phyloP scores from a whole-genome alignment of 2,329 filamentous ascomycete species.

The Pseudophaeomoniella oleicola region DNA sequence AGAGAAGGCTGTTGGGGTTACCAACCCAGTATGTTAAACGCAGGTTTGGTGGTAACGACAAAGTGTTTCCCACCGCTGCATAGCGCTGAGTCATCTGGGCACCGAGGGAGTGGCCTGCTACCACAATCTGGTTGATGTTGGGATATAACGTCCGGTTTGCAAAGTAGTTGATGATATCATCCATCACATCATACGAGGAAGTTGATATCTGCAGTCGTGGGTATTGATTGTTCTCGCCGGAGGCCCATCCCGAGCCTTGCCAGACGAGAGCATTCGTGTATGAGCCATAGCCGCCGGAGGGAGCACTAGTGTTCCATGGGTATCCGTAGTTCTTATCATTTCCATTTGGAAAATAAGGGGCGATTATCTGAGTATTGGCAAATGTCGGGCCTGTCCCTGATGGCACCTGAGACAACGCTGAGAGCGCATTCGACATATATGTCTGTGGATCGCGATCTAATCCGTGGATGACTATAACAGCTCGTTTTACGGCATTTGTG shows the following conservation, averaged over 20 bases:
- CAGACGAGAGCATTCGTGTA: slow-evolving; percentile 19
- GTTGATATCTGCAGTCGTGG: slow-evolving; percentile 11
- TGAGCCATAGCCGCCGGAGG: slow-evolving; percentile 12
- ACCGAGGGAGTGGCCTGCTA: slow-evolving; percentile 21
- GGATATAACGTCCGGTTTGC: slow-evolving; percentile 17
- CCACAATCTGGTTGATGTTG: slow-evolving; percentile 21
- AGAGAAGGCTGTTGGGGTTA: neutral
- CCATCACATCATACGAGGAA: slow-evolving; percentile 18
- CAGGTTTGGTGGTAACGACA: slow-evolving; percentile 3
- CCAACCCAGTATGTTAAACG: neutral
- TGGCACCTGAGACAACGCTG: slow-evolving; percentile 16
- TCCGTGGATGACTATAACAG: slow-evolving; percentile 21
- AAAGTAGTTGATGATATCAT: slow-evolving; percentile 21
- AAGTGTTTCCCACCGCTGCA: slow-evolving; percentile 15
- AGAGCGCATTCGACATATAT: slow-evolving; percentile 18
- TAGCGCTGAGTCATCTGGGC: slow-evolving; percentile 21
- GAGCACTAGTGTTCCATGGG: slow-evolving; percentile 13
- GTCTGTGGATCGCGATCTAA: slow-evolving; percentile 18
- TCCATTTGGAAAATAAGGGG: slow-evolving; percentile 20
- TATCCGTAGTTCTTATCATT: slow-evolving; percentile 20
- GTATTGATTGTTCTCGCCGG: slow-evolving; percentile 19
- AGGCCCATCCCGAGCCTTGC: slow-evolving; percentile 19
- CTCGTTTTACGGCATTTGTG: slow-evolving; percentile 14
- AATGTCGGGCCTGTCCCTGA: slow-evolving; percentile 14
- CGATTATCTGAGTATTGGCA: slow-evolving; percentile 17